Evolutionary conservation across 1,284 basidiomycete genomes (phyloP).

Genomic region (Ustilago sp.): DNA sequence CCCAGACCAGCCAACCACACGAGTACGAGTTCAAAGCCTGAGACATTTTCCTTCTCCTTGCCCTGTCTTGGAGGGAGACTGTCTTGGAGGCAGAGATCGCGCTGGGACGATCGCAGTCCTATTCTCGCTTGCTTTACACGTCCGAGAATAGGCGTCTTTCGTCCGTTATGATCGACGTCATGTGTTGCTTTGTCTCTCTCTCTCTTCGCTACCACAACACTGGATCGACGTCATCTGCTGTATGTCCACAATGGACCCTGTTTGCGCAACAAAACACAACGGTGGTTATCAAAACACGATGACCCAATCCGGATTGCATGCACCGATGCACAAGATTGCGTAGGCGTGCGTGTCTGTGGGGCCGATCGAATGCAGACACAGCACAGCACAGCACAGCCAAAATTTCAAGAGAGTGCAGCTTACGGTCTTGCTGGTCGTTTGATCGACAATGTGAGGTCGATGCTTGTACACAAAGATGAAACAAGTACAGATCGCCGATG

Average conservation of each 20-base stretch:
- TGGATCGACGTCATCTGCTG: background rate
- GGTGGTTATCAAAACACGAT: background rate
- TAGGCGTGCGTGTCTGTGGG: background rate
- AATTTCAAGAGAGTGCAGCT: background rate
- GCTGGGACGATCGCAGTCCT: background rate
- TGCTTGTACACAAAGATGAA: background rate
- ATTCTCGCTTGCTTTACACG: background rate
- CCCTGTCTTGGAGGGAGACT: background rate
- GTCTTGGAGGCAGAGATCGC: background rate
- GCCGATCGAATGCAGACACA: conserved; percentile 8
- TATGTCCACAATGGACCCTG: background rate
- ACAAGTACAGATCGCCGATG: background rate
- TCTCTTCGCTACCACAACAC: background rate
- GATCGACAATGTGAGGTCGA: background rate
- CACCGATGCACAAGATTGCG: background rate
- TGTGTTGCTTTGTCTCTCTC: no score
- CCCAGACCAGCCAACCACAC: background rate
- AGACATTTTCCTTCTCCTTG: conserved; percentile 4
- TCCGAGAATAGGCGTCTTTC: no score
- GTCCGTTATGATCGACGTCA: background rate
- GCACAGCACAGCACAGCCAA: background rate
- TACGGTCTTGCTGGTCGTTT: no score
- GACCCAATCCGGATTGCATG: background rate
- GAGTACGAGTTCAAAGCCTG: conserved; percentile 6
- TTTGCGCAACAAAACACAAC: background rate